phyloP scores from a whole-genome alignment of 257 asterid genomes.

The Ballota nigra region DNA sequence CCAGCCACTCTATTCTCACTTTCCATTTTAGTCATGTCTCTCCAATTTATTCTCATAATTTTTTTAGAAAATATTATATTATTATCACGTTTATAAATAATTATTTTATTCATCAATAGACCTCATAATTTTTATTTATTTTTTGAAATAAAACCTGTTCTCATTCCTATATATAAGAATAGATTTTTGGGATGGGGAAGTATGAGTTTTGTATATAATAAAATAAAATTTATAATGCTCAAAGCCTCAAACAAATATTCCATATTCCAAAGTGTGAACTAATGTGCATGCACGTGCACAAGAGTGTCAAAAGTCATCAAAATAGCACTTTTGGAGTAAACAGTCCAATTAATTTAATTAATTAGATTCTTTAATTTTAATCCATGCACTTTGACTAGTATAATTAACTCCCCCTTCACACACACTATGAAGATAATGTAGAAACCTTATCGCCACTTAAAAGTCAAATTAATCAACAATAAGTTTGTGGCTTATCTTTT shows the following conservation, averaged over 20 bases:
- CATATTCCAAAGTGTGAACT: constrained; percentile 11
- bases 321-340: constrained; percentile 13
- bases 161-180: too few relatives aligned
- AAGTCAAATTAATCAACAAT: neutral
- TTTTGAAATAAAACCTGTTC: too few relatives aligned
- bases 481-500: neutral
- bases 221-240: neutral
- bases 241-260: constrained; percentile 25
- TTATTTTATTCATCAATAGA: too few relatives aligned
- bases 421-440: neutral
- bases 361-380: constrained; percentile 20
- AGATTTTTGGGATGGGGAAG: too few relatives aligned
- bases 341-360: constrained; percentile 16
- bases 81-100: too few relatives aligned
- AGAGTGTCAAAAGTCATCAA: constrained; percentile 23
- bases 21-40: too few relatives aligned
- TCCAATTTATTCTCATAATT: too few relatives aligned
- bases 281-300: constrained; percentile 28
- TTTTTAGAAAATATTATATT: too few relatives aligned
- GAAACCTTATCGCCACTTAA: constrained; percentile 11
- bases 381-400: constrained; percentile 4
- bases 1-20: too few relatives aligned
- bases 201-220: too few relatives aligned
- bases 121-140: too few relatives aligned
- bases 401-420: neutral